phyloP scores from a whole-genome alignment of 2,329 filamentous ascomycete genomes.

The Fusarium xylarioides region DNA sequence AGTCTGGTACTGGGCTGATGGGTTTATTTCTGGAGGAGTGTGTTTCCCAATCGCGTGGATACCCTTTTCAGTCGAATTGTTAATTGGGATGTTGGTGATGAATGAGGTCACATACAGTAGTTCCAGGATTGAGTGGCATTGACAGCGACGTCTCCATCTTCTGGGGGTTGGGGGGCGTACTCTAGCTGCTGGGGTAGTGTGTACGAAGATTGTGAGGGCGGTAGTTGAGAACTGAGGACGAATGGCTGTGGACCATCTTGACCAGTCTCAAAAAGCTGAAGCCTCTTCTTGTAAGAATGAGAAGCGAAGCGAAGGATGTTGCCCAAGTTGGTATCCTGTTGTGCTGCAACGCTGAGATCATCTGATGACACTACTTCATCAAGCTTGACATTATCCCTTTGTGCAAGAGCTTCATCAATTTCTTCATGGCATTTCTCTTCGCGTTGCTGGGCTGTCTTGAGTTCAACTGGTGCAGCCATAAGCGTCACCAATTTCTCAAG shows the following conservation, averaged over 20 bases:
- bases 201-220: background rate
- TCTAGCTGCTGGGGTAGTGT: background rate
- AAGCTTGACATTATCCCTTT: too few relatives aligned
- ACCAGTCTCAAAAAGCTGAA: background rate
- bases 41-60: background rate
- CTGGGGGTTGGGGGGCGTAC: background rate
- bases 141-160: background rate
- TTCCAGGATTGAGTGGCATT: background rate
- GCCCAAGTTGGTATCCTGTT: background rate
- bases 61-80: background rate
- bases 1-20: background rate
- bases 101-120: background rate
- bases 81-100: background rate
- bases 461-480: background rate
- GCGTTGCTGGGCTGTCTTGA: background rate
- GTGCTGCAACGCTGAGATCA: background rate
- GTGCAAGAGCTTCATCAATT: fast-evolving
- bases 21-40: background rate
- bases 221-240: background rate
- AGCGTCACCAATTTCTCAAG: background rate
- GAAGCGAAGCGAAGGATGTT: background rate
- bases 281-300: background rate
- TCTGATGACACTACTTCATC: background rate
- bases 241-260: background rate
- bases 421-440: background rate